Conservation (phyloP, 2,329 filamentous ascomycete genomes). For the Venturia carpophila region DNA sequence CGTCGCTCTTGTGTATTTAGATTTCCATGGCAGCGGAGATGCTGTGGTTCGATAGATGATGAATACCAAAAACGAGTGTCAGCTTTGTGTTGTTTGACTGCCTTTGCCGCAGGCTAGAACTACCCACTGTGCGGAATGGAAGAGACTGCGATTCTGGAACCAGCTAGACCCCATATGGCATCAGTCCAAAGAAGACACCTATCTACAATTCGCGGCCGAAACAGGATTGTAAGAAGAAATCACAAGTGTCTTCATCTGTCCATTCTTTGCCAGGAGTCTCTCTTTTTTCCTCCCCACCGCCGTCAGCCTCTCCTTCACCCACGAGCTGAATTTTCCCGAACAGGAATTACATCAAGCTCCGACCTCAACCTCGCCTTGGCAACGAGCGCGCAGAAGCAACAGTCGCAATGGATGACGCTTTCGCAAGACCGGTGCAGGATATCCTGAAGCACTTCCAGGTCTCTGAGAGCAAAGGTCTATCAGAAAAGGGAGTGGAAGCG, state of each 20-base stretch:
- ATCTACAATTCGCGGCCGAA: neutral
- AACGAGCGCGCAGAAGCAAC: conserved; percentile 8
- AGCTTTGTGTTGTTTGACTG: neutral
- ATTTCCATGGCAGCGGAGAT: neutral
- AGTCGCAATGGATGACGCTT: conserved; percentile 46
- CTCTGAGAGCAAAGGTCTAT: conserved; percentile 43
- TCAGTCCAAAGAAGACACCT: neutral
- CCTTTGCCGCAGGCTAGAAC: too few species aligned
- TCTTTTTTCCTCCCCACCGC: neutral
- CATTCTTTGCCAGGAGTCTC: neutral
- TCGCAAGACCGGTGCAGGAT: conserved; percentile 41
- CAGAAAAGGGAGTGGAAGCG: conserved; percentile 40
- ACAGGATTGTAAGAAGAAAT: neutral
- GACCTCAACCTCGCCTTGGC: conserved; percentile 3
- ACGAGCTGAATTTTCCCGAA: neutral
- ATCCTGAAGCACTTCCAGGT: conserved; percentile 47
- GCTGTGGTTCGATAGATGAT: neutral
- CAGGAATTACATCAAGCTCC: neutral
- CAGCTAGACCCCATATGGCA: neutral
- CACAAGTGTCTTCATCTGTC: neutral
- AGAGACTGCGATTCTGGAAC: neutral
- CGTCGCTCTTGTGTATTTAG: neutral
- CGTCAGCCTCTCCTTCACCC: neutral
- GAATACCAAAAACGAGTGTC: neutral
- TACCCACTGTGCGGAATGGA: neutral